phyloP scores from a whole-genome alignment of 352 stramenopile genomes.

The Globisporangium splendens region DNA sequence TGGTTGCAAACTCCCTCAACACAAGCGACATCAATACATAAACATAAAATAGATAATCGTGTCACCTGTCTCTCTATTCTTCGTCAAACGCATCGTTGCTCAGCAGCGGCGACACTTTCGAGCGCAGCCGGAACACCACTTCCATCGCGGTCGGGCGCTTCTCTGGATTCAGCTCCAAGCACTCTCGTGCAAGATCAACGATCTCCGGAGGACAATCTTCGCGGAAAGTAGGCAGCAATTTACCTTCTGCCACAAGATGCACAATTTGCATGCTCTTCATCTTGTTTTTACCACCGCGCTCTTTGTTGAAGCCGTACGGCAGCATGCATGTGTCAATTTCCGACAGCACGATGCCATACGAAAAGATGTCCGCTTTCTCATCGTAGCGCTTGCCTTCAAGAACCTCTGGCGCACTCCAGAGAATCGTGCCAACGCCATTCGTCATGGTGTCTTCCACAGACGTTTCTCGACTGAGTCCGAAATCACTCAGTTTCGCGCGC shows the following conservation, averaged over 20 bases:
- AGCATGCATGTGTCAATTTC: constrained; percentile 77
- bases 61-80: neutral
- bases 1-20: neutral
- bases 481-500: constrained; percentile 71
- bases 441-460: constrained; percentile 76
- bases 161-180: constrained; percentile 56
- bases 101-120: constrained; percentile 43
- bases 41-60: constrained; percentile 10
- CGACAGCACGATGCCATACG: constrained; percentile 66
- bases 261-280: constrained; percentile 84
- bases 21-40: constrained; percentile 6
- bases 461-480: constrained; percentile 61
- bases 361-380: constrained; percentile 78
- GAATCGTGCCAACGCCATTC: constrained; percentile 69
- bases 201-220: constrained; percentile 56
- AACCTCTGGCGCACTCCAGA: constrained; percentile 70
- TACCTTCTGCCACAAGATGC: constrained; percentile 73
- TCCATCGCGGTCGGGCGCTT: constrained; percentile 67
- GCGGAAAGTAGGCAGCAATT: constrained; percentile 69
- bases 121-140: constrained; percentile 60
- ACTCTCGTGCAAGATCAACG: constrained; percentile 50
- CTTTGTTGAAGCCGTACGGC: constrained; percentile 63
- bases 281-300: constrained; percentile 42
- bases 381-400: constrained; percentile 72
- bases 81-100: neutral